These are phyloP conservation scores for Tuber microsphaerosporum DNA, from an alignment of 495 filamentous ascomycete genomes.

Conservation along the genomic window DNA sequence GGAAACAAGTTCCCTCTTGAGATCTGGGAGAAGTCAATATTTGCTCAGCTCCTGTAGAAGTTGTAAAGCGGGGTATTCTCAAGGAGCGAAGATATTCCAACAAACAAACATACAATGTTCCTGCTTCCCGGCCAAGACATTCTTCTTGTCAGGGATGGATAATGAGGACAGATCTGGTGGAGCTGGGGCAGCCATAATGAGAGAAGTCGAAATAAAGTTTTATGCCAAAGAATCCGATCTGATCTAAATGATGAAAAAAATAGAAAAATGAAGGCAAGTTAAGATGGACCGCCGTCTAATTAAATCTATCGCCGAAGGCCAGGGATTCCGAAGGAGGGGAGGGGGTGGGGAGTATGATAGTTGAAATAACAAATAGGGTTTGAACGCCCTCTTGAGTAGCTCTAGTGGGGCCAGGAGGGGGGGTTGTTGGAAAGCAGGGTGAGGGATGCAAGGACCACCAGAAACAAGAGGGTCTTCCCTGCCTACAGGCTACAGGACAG, in stretches of 20 bases:
- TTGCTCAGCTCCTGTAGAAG: constrained; percentile 11
- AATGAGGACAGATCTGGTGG: constrained; percentile 10
- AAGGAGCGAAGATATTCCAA: background rate
- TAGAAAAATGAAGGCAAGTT: background rate
- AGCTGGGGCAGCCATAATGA: constrained; percentile 12
- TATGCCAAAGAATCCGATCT: background rate
- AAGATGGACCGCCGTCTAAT: background rate
- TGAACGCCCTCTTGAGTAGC: background rate
- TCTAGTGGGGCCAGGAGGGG: background rate
- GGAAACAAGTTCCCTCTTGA: constrained; percentile 89
- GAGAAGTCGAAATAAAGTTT: background rate
- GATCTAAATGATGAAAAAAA: background rate
- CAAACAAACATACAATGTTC: constrained; percentile 70
- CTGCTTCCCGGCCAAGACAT: constrained; percentile 81
- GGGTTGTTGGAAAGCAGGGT: background rate
- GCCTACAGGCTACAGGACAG: background rate
- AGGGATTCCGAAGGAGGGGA: background rate
- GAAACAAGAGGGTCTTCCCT: background rate
- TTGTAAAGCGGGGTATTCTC: constrained; percentile 24
- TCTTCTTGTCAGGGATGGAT: constrained; percentile 7
- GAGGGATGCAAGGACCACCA: background rate
- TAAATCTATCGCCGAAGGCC: background rate
- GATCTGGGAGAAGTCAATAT: constrained; percentile 55
- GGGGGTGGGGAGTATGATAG: background rate
- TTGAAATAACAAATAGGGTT: background rate